Percentiles rank a stretch among this genome's conserved stretches.
Evolutionary conservation across 208 protist species (phyloP).

Genomic region (Kentomonas sorsogonicus): DNA sequence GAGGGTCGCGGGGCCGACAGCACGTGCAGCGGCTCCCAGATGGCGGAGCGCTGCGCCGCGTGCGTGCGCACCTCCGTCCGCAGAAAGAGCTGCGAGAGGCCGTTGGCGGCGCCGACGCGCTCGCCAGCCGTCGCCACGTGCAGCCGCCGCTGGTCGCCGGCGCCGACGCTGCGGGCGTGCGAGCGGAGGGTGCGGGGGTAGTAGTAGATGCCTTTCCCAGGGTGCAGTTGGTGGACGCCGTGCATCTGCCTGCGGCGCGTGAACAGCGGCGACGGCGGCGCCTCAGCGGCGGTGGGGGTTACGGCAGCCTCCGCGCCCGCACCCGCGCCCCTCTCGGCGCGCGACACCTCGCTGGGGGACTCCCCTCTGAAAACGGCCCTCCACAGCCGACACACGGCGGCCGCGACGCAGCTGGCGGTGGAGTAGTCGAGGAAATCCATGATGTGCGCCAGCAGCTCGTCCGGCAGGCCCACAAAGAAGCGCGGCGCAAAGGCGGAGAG

Average conservation of each 20-base stretch:
- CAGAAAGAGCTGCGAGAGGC: too few relatives aligned
- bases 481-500: too few relatives aligned
- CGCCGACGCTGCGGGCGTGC: too few relatives aligned
- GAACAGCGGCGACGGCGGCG: conserved; percentile 24
- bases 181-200: conserved; percentile 39
- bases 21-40: too few relatives aligned
- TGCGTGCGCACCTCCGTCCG: too few relatives aligned
- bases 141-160: neutral
- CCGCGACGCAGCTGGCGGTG: conserved; percentile 21
- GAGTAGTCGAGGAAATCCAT: conserved; percentile 47
- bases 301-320: too few relatives aligned
- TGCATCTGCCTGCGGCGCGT: conserved; percentile 31
- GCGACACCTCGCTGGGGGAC: too few relatives aligned
- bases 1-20: too few relatives aligned
- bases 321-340: too few relatives aligned
- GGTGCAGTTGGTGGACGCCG: conserved; percentile 44
- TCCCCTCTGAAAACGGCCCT: conserved; percentile 22
- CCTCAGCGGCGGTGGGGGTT: too few relatives aligned
- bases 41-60: too few relatives aligned
- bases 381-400: conserved; percentile 28
- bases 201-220: conserved; percentile 38
- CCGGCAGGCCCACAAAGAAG: conserved; percentile 34
- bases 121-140: neutral
- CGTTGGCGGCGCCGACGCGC: conserved; percentile 1
- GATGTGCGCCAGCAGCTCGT: conserved; percentile 27